These are phyloP conservation scores for Tripterygium wilfordii DNA, from an alignment of 177 flowering plant genomes.

Conservation along the genomic window DNA sequence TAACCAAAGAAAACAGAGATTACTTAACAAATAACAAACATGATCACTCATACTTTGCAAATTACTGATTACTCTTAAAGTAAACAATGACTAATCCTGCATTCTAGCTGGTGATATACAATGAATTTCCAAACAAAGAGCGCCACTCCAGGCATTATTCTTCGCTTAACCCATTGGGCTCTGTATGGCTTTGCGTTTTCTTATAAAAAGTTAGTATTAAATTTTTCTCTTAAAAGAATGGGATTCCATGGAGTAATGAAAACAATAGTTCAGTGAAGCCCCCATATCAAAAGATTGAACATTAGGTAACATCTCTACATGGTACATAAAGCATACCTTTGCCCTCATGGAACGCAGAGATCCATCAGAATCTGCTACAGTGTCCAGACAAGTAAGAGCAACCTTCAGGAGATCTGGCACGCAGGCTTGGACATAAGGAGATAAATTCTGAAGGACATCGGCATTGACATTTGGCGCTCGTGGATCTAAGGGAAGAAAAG, in stretches of 20 bases:
- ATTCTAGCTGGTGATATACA: background rate
- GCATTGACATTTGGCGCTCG: conserved; percentile 43
- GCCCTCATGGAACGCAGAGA: conserved; percentile 83
- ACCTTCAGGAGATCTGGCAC: conserved; percentile 90
- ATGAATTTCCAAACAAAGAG: background rate
- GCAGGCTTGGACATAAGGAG: conserved; percentile 87
- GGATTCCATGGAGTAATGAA: no score
- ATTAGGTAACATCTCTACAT: background rate
- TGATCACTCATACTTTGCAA: no score
- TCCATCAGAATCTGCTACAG: conserved; percentile 76
- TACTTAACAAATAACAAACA: no score
- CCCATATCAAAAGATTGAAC: background rate
- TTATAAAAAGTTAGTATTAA: no score
- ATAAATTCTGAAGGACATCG: conserved; percentile 52
- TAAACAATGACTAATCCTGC: no score
- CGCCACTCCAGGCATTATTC: no score
- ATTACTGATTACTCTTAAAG: no score
- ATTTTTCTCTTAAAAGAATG: no score
- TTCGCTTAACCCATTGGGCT: no score
- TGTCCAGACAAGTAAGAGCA: conserved; percentile 79
- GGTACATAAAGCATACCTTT: conserved; percentile 44
- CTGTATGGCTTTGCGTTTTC: no score
- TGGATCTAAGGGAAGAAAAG: conserved; percentile 91
- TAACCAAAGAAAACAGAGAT: no score
- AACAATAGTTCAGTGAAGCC: background rate